A percentile compares a stretch with the other conserved stretches of the same genome.
These are phyloP conservation scores for Elsinoe arachidis DNA, from an alignment of 2,329 filamentous ascomycete genomes.

Conservation along the genomic window DNA sequence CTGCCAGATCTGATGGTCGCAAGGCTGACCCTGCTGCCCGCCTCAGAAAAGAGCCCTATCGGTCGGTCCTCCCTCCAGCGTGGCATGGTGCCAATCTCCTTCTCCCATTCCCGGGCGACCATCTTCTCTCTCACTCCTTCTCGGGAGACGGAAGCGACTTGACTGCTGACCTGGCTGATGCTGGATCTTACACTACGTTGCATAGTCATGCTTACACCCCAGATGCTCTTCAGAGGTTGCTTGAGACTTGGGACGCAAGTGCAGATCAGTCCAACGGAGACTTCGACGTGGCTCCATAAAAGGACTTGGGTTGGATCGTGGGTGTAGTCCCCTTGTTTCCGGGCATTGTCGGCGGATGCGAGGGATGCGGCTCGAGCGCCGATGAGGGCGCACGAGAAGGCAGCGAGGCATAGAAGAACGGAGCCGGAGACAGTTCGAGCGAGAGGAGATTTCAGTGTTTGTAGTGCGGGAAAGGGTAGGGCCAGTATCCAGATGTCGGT, in stretches of 20 bases:
- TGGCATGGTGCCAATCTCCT: not conserved
- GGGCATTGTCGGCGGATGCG: not conserved
- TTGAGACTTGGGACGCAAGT: not conserved
- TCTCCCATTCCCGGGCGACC: not conserved
- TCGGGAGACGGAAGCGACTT: not conserved
- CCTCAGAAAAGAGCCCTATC: not conserved
- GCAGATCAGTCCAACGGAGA: not conserved
- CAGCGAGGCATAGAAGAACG: not conserved
- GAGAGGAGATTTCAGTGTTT: not conserved
- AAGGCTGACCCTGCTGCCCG: not conserved
- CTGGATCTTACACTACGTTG: not conserved
- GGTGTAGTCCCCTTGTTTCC: not conserved
- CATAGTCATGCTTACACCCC: not conserved
- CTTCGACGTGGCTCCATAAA: conserved; percentile 3
- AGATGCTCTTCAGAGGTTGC: not conserved
- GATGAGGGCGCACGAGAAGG: not conserved
- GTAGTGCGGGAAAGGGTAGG: conserved; percentile 1
- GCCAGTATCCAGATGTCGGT: conserved; percentile 6
- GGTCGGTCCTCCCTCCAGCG: not conserved
- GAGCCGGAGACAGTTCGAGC: not conserved
- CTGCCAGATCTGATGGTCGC: not conserved
- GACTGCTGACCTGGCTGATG: not conserved
- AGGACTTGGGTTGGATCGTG: not conserved
- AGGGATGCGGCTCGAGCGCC: not conserved
- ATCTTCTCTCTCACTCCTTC: not conserved